Evolutionary conservation across 768 basidiomycete genomes (phyloP).

Genomic region (Fomitopsis pulvina): DNA sequence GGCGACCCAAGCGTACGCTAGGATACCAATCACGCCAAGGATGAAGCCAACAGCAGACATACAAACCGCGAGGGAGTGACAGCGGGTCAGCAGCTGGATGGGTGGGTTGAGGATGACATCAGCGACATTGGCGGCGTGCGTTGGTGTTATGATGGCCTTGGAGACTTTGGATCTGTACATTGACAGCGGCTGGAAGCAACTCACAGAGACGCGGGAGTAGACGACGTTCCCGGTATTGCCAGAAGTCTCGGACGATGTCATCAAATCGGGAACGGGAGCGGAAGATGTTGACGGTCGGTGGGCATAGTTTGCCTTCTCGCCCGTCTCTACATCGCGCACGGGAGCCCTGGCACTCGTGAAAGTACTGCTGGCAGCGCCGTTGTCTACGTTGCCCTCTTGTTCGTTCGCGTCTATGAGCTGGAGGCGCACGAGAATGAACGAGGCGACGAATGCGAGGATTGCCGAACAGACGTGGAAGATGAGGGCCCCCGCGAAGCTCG

Average conservation of each 20-base stretch:
- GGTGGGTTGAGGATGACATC: slow-evolving; percentile 3
- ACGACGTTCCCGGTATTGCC: not conserved
- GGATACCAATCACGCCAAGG: slow-evolving; percentile 14
- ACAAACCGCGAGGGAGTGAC: slow-evolving; percentile 15
- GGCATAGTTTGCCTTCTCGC: not conserved
- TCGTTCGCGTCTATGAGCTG: slow-evolving; percentile 45
- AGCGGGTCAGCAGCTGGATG: slow-evolving; percentile 12
- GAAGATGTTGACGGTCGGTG: slow-evolving; percentile 1
- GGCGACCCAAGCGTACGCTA: slow-evolving; percentile 19
- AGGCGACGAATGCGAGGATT: slow-evolving; percentile 44
- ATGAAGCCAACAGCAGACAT: slow-evolving; percentile 17
- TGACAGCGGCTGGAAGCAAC: not conserved
- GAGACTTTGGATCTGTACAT: not conserved
- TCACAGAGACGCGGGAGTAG: not conserved
- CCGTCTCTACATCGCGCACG: not conserved
- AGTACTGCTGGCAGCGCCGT: slow-evolving; percentile 16
- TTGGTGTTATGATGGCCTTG: not conserved
- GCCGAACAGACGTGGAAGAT: slow-evolving; percentile 44
- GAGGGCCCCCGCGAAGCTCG: slow-evolving; percentile 13
- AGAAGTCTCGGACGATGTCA: not conserved
- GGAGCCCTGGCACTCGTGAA: not conserved
- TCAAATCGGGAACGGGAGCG: not conserved
- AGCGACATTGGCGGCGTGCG: not conserved
- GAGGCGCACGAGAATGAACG: slow-evolving; percentile 50
- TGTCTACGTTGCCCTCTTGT: slow-evolving; percentile 23